Evolutionary conservation across 2,329 filamentous ascomycete species (phyloP).

Genomic region (Dryadomyces sulphureus): DNA sequence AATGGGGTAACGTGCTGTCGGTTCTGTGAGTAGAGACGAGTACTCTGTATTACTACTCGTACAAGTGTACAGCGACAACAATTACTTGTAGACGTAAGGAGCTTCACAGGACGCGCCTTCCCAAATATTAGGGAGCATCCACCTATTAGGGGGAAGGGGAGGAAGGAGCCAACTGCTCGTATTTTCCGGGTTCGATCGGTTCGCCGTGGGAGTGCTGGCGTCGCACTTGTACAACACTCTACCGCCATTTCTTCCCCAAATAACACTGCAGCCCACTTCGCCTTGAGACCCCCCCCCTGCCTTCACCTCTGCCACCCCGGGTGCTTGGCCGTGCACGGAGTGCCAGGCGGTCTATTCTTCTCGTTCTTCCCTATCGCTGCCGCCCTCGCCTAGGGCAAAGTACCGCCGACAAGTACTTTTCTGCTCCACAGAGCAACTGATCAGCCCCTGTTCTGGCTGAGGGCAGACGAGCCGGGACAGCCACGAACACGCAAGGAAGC

Average conservation of each 20-base stretch:
- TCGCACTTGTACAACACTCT: no score
- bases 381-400: not conserved
- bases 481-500: no score
- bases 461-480: no score
- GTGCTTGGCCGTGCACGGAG: not conserved
- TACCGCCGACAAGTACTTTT: not conserved
- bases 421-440: not conserved
- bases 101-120: no score
- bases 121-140: no score
- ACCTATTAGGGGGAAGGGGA: no score
- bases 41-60: no score
- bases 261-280: not conserved
- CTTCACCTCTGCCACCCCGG: not conserved
- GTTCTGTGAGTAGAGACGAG: not conserved
- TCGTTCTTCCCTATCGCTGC: not conserved
- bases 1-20: slow-evolving; percentile 1
- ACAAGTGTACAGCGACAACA: no score
- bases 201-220: no score
- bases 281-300: not conserved
- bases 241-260: not conserved
- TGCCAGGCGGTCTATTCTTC: not conserved
- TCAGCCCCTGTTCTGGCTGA: not conserved
- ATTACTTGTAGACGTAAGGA: no score
- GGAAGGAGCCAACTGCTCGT: no score
- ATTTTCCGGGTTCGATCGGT: no score